These are phyloP conservation scores for Botrytis paeoniae DNA, from an alignment of 2,329 filamentous ascomycete species.

Conservation along the genomic window DNA sequence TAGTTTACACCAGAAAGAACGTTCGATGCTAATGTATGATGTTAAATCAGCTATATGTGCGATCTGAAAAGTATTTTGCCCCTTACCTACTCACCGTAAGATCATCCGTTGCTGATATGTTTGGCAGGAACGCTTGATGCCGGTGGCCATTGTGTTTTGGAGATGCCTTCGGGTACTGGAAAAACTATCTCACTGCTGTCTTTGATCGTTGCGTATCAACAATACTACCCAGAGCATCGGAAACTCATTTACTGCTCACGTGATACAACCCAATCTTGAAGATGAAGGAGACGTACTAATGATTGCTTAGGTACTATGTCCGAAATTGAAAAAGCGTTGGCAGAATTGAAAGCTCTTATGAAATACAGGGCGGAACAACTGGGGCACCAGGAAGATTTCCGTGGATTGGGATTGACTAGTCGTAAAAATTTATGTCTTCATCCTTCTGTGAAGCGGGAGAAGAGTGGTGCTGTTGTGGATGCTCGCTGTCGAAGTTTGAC, in stretches of 20 bases:
- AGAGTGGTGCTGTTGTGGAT: constrained; percentile 91
- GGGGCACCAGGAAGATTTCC: constrained; percentile 88
- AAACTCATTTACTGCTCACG: constrained; percentile 99
- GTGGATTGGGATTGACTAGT: constrained; percentile 87
- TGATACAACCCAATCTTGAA: constrained; percentile 35
- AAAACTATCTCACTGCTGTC: constrained; percentile 96
- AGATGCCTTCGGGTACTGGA: constrained; percentile 98
- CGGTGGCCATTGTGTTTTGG: constrained; percentile 90
- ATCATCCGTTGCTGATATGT: constrained; percentile 23
- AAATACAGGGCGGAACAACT: constrained; percentile 88
- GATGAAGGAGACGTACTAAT: not conserved
- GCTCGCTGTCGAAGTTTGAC: constrained; percentile 94
- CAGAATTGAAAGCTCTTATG: constrained; percentile 89
- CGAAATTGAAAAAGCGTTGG: constrained; percentile 95
- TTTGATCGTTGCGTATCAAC: constrained; percentile 94
- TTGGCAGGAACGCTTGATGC: constrained; percentile 73
- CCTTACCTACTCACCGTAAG: not conserved
- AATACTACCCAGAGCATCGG: constrained; percentile 85
- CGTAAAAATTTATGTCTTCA: constrained; percentile 97
- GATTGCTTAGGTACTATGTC: constrained; percentile 76
- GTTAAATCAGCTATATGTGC: constrained; percentile 65
- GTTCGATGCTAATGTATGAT: constrained; percentile 22
- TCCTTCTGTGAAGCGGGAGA: constrained; percentile 92
- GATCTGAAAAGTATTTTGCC: constrained; percentile 63
- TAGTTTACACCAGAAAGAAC: not conserved